These are phyloP conservation scores for Prunella vulgaris DNA, from an alignment of 257 asterid species.

Conservation along the genomic window DNA sequence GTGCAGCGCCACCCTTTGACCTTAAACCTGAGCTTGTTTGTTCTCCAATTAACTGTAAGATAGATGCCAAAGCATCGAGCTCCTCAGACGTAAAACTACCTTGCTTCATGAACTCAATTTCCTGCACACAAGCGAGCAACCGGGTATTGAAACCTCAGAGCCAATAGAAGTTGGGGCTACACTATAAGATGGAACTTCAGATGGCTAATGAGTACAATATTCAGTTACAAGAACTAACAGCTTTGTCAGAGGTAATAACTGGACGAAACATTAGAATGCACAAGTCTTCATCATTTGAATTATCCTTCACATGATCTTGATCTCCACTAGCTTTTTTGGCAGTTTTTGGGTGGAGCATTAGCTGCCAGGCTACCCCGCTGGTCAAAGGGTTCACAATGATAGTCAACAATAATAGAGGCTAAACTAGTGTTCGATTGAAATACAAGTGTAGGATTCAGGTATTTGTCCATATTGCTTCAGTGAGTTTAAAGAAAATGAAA, in stretches of 20 bases:
- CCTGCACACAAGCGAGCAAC: conserved; percentile 42
- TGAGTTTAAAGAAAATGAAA: conserved; percentile 1
- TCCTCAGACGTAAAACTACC: conserved; percentile 77
- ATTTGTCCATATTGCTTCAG: conserved; percentile 2
- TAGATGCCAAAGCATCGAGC: conserved; percentile 77
- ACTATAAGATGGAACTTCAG: conserved; percentile 1
- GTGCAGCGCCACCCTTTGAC: conserved; percentile 41
- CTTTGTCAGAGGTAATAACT: conserved; percentile 67
- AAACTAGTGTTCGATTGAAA: background rate
- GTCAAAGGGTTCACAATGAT: conserved; percentile 20
- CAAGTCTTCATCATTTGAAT: conserved; percentile 47
- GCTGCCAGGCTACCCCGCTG: conserved; percentile 98
- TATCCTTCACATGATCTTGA: conserved; percentile 35
- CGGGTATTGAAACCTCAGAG: conserved; percentile 13
- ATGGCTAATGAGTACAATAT: background rate
- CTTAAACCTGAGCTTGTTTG: conserved; percentile 37
- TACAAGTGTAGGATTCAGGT: background rate
- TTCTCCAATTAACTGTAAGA: conserved; percentile 62
- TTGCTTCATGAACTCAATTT: conserved; percentile 79
- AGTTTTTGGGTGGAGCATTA: conserved; percentile 59
- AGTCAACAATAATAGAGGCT: conserved; percentile 19
- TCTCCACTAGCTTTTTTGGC: conserved; percentile 35
- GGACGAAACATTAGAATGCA: conserved; percentile 86
- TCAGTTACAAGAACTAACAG: conserved; percentile 53
- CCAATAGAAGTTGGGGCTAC: background rate